Conservation (phyloP, 257 asterid species). For the Solanum rostratum region DNA sequence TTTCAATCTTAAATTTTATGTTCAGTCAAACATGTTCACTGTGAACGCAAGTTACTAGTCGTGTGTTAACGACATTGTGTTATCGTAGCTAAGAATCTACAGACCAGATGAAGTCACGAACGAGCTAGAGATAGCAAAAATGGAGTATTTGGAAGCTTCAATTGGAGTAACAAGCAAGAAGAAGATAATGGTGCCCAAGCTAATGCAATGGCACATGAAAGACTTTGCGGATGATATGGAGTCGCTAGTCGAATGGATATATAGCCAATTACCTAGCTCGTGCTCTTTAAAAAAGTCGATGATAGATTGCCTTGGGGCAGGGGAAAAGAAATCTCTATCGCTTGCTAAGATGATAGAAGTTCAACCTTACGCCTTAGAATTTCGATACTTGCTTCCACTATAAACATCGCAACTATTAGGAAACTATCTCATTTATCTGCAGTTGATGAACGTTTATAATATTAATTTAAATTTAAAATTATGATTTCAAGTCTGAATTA, state of each 20-base stretch:
- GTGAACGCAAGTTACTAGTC: not conserved
- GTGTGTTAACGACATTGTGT: not conserved
- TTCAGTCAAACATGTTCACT: not conserved
- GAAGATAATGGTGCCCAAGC: constrained; percentile 64
- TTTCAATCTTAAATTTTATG: not conserved
- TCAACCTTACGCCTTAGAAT: constrained; percentile 64
- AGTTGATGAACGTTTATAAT: not conserved
- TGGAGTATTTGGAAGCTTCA: constrained; percentile 81
- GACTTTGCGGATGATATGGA: constrained; percentile 89
- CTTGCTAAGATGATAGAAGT: constrained; percentile 47
- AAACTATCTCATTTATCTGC: not conserved
- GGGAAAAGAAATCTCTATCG: constrained; percentile 37
- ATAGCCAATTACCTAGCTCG: constrained; percentile 68
- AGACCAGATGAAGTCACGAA: constrained; percentile 62
- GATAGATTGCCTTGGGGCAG: constrained; percentile 51
- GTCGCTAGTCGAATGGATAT: constrained; percentile 86
- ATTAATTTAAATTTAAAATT: not conserved
- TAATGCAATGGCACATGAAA: constrained; percentile 74
- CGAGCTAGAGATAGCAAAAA: constrained; percentile 81
- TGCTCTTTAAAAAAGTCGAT: constrained; percentile 61
- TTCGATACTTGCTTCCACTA: constrained; percentile 62
- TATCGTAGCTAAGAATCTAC: constrained; percentile 56
- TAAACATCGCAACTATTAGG: not conserved
- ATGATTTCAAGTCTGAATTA: not conserved
- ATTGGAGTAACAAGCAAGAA: constrained; percentile 71